phyloP scores from a whole-genome alignment of 2,329 filamentous ascomycete species.

The Blumeriella jaapii region DNA sequence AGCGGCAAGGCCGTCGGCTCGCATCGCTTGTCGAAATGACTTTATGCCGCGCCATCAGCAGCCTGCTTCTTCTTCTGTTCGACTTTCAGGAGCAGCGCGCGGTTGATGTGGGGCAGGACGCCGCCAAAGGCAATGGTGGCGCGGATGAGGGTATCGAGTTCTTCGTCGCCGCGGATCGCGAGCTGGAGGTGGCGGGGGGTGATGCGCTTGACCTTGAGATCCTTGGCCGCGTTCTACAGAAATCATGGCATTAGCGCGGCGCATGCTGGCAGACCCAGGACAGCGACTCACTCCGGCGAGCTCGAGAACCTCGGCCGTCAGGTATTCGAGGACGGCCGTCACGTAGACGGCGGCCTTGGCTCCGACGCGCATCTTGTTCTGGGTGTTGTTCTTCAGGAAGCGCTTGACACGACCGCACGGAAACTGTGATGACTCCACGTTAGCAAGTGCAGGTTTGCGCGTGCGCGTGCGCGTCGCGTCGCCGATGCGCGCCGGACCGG shows the following conservation, averaged over 20 bases:
- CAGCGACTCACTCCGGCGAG: constrained; percentile 67
- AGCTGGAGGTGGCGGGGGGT: constrained; percentile 95
- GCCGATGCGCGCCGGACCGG: no score
- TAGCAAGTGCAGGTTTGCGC: no score
- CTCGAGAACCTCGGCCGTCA: constrained; percentile 96
- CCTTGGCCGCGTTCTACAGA: constrained; percentile 82
- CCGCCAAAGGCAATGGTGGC: constrained; percentile 97
- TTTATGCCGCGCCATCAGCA: no score
- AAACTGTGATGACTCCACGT: constrained; percentile 52
- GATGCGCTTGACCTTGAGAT: constrained; percentile 99
- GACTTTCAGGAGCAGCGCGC: constrained; percentile 87
- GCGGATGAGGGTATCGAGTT: constrained; percentile 92
- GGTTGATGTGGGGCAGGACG: constrained; percentile 98
- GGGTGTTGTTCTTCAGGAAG: constrained; percentile 97
- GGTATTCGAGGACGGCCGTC: constrained; percentile 93
- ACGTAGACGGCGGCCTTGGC: constrained; percentile 98
- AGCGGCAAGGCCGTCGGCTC: no score
- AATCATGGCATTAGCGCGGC: constrained; percentile 12
- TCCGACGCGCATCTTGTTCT: constrained; percentile 99
- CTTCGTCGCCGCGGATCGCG: constrained; percentile 95
- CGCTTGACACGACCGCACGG: constrained; percentile 99
- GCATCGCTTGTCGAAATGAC: no score
- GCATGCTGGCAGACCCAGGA: constrained; percentile 5
- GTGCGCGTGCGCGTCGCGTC: no score
- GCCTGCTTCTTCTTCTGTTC: constrained; percentile 88